Conservation (phyloP, 352 stramenopile genomes). For the Globisporangium rhizosaccharum region DNA sequence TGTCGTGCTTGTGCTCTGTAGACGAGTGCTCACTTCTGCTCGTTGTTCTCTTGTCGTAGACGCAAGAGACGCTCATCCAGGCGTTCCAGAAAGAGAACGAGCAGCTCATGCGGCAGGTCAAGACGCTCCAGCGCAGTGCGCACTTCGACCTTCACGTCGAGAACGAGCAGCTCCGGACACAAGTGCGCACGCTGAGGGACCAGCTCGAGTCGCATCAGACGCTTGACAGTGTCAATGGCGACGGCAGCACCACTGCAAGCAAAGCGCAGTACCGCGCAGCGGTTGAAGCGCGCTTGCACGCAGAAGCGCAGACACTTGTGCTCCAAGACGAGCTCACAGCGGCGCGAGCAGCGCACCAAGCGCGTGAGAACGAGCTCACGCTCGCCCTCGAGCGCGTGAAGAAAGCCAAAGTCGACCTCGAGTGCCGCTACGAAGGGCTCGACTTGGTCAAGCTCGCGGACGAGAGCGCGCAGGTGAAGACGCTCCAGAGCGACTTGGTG, state of each 20-base stretch:
- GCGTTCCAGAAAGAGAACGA: conserved; percentile 83
- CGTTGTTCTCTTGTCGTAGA: conserved; percentile 14
- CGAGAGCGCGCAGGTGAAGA: conserved; percentile 40
- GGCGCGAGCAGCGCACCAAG: conserved; percentile 27
- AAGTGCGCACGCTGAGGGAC: conserved; percentile 40
- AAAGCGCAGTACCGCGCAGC: conserved; percentile 44
- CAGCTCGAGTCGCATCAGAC: conserved; percentile 14
- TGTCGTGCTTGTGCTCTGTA: too few species aligned
- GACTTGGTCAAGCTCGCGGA: conserved; percentile 51
- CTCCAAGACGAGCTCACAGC: conserved; percentile 59
- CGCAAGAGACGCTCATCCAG: conserved; percentile 71
- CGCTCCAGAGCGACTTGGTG: conserved; percentile 39
- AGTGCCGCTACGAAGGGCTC: conserved; percentile 74
- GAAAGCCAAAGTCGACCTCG: conserved; percentile 73
- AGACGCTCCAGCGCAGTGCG: conserved; percentile 48
- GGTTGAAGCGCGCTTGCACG: conserved; percentile 57
- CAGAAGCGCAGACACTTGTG: conserved; percentile 42
- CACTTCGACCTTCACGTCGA: conserved; percentile 70
- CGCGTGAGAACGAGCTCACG: conserved; percentile 62
- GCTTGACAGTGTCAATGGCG: background rate
- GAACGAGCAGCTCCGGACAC: conserved; percentile 54
- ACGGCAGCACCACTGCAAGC: conserved; percentile 16
- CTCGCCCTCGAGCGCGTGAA: conserved; percentile 71
- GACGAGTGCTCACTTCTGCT: too few species aligned
- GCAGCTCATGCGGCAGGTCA: conserved; percentile 73